Percentiles rank a stretch among this genome's conserved stretches.
phyloP scores from a whole-genome alignment of 352 stramenopile genomes.

The Paralagenidium karlingii region DNA sequence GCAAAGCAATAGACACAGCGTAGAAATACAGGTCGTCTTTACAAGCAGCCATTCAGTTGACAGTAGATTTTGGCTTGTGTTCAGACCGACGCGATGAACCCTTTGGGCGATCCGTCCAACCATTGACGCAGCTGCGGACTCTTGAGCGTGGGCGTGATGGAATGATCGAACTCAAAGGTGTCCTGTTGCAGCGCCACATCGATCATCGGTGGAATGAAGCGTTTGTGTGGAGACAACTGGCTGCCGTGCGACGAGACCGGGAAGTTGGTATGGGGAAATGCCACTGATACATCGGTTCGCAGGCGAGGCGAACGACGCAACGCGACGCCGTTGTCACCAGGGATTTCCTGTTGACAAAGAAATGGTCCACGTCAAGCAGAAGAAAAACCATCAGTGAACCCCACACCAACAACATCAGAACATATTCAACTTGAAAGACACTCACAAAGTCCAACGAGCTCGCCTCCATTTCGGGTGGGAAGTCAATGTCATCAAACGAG shows the following conservation, averaged over 20 bases:
- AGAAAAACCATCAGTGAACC: not conserved
- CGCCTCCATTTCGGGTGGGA: slow-evolving; percentile 59
- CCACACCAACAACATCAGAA: not conserved
- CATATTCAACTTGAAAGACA: slow-evolving; percentile 9
- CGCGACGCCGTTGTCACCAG: slow-evolving; percentile 35
- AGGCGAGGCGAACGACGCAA: slow-evolving; percentile 66
- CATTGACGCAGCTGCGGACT: slow-evolving; percentile 74
- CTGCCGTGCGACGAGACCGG: slow-evolving; percentile 24
- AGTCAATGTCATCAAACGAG: slow-evolving; percentile 74
- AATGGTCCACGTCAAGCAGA: not conserved
- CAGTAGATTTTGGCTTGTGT: no score
- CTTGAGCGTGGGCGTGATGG: slow-evolving; percentile 78
- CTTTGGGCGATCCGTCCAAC: slow-evolving; percentile 72
- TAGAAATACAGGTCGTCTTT: no score
- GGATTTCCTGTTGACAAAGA: slow-evolving; percentile 37
- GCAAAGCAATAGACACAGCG: no score
- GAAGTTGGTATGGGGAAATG: slow-evolving; percentile 52
- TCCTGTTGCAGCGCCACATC: slow-evolving; percentile 72
- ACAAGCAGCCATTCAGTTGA: no score
- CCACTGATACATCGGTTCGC: slow-evolving; percentile 72
- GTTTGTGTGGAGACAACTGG: slow-evolving; percentile 58
- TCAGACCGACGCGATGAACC: slow-evolving; percentile 73
- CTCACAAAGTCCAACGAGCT: slow-evolving; percentile 62
- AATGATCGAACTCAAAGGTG: slow-evolving; percentile 77
- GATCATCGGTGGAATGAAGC: slow-evolving; percentile 54